Evolutionary conservation across 2,329 filamentous ascomycete genomes (phyloP).

Genomic region (Penicillium nordicum): DNA sequence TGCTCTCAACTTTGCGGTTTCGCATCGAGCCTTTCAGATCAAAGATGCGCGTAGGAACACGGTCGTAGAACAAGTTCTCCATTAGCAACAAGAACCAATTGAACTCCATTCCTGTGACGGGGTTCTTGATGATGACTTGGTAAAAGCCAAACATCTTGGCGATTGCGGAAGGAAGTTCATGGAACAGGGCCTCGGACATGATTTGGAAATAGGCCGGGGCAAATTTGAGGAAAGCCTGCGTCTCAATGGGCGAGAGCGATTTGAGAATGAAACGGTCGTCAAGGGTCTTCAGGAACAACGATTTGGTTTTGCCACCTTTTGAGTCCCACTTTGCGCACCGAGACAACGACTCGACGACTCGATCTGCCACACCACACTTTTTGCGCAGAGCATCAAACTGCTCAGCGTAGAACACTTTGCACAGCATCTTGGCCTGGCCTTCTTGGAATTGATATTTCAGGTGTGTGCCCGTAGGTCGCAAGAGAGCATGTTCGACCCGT

Average conservation of each 20-base stretch:
- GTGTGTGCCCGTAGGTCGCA: constrained; percentile 83
- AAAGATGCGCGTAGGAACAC: constrained; percentile 82
- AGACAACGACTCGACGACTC: constrained; percentile 91
- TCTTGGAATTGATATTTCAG: constrained; percentile 95
- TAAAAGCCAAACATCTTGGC: constrained; percentile 99
- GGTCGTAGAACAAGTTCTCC: constrained; percentile 97
- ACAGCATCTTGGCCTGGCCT: constrained; percentile 89
- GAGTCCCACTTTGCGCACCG: constrained; percentile 97
- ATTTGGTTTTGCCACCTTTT: constrained; percentile 96
- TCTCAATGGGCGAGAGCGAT: constrained; percentile 84
- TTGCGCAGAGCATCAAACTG: constrained; percentile 92
- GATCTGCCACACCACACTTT: constrained; percentile 89
- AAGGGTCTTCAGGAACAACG: constrained; percentile 91
- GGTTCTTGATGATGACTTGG: constrained; percentile 95
- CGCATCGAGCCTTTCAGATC: constrained; percentile 98
- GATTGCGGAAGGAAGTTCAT: constrained; percentile 91
- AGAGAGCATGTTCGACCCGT: constrained; percentile 78
- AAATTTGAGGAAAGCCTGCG: constrained; percentile 89
- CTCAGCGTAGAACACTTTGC: constrained; percentile 98
- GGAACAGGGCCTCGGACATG: constrained; percentile 94
- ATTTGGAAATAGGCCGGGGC: constrained; percentile 96
- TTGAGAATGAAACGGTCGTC: constrained; percentile 94
- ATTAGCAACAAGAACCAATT: constrained; percentile 93
- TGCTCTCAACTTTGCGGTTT: constrained; percentile 94
- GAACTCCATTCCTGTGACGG: constrained; percentile 83